Conservation (phyloP, 306 rosid genomes). For the Psophocarpus tetragonolobus region DNA sequence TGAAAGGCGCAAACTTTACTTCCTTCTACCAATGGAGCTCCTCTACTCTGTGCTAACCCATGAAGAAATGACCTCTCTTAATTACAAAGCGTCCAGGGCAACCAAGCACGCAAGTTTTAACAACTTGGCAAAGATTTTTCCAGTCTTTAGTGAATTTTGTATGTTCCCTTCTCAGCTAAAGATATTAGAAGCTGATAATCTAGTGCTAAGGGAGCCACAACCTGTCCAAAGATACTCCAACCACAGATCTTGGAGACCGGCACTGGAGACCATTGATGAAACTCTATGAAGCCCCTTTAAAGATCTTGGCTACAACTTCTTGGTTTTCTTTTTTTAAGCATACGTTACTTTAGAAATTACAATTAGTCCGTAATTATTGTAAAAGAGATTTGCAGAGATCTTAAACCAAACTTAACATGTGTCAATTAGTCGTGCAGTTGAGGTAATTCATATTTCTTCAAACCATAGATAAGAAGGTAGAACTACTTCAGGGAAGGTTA, state of each 20-base stretch:
- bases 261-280: conserved; percentile 84
- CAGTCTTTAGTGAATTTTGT: conserved; percentile 62
- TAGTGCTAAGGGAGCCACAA: conserved; percentile 29
- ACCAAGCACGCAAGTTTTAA: conserved; percentile 53
- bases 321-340: conserved; percentile 30
- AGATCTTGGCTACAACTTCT: conserved; percentile 21
- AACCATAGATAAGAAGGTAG: neutral
- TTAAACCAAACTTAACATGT: neutral
- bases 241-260: conserved; percentile 91
- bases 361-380: neutral
- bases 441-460: neutral
- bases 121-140: conserved; percentile 70
- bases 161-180: conserved; percentile 57
- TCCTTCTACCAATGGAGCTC: conserved; percentile 85
- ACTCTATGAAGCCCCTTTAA: conserved; percentile 37
- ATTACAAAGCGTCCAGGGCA: conserved; percentile 60
- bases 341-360: conserved; percentile 11
- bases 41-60: conserved; percentile 80
- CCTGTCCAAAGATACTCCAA: conserved; percentile 53
- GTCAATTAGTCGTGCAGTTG: neutral
- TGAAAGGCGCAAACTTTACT: conserved; percentile 55
- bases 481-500: neutral
- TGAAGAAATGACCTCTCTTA: conserved; percentile 73
- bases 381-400: neutral
- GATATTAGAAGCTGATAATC: conserved; percentile 26